phyloP scores from a whole-genome alignment of 2,329 filamentous ascomycete genomes.

The Cladosporium sp. region DNA sequence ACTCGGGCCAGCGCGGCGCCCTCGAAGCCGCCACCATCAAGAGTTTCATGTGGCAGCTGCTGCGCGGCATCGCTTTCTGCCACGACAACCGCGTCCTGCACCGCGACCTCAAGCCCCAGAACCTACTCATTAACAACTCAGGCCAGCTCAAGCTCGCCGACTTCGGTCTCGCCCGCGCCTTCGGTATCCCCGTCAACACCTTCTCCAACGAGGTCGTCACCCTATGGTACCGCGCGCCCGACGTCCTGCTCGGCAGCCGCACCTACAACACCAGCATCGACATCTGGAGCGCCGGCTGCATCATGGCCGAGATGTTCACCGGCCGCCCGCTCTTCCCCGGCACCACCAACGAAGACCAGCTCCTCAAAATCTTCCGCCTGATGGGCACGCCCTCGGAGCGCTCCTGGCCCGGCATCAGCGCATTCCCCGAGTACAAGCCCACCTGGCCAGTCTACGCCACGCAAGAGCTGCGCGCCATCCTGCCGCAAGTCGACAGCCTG shows the following conservation, averaged over 20 bases:
- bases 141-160: slow-evolving; percentile 90
- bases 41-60: slow-evolving; percentile 97
- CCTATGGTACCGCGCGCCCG: slow-evolving; percentile 94
- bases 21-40: slow-evolving; percentile 91
- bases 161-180: slow-evolving; percentile 90
- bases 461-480: slow-evolving; percentile 81
- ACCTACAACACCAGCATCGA: slow-evolving; percentile 99
- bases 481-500: slow-evolving; percentile 84
- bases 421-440: slow-evolving; percentile 96
- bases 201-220: slow-evolving; percentile 98
- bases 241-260: slow-evolving; percentile 87
- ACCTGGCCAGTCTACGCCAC: slow-evolving; percentile 94
- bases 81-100: slow-evolving; percentile 96
- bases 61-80: slow-evolving; percentile 95
- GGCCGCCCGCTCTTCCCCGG: slow-evolving; percentile 93
- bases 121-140: slow-evolving; percentile 90
- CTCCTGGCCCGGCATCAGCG: slow-evolving; percentile 91
- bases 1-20: slow-evolving; percentile 82
- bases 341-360: slow-evolving; percentile 97
- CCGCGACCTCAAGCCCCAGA: slow-evolving; percentile 93
- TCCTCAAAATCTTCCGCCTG: slow-evolving; percentile 94
- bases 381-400: slow-evolving; percentile 98
- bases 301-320: slow-evolving; percentile 99
- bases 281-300: slow-evolving; percentile 98
- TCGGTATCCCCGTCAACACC: slow-evolving; percentile 96